Conservation (phyloP, 2,329 filamentous ascomycete species). For the Aspergillus udagawae region DNA sequence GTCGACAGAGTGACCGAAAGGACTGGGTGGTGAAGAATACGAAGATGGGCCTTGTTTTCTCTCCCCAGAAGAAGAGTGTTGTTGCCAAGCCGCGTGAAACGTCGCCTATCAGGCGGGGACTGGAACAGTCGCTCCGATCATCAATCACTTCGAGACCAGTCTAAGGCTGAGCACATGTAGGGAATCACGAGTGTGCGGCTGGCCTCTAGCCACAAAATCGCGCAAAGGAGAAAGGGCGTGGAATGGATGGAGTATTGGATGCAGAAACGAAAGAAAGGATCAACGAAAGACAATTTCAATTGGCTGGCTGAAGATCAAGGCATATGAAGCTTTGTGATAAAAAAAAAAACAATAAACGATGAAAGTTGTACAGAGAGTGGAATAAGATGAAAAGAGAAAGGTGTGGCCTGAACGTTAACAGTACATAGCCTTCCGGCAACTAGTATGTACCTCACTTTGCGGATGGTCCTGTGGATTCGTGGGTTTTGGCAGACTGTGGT, state of each 20-base stretch:
- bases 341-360: not conserved
- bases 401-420: not conserved
- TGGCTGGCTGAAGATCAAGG: not conserved
- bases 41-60: not conserved
- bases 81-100: not conserved
- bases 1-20: not conserved
- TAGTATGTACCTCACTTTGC: not conserved
- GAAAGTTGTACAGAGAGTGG: not conserved
- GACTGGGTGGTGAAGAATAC: not conserved
- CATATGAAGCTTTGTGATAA: not conserved
- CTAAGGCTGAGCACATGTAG: not conserved
- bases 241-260: not conserved
- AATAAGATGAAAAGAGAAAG: not conserved
- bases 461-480: not conserved
- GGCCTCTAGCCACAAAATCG: not conserved
- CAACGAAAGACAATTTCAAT: not conserved
- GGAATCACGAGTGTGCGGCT: not conserved
- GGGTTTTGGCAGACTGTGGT: not conserved
- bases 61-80: not conserved
- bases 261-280: not conserved
- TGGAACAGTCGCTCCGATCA: not conserved
- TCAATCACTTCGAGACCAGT: not conserved
- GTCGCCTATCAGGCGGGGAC: not conserved
- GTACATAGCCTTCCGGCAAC: not conserved
- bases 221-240: not conserved